These are phyloP conservation scores for Skeletonema potamos DNA, from an alignment of 108 stramenopile genomes.

Conservation along the genomic window DNA sequence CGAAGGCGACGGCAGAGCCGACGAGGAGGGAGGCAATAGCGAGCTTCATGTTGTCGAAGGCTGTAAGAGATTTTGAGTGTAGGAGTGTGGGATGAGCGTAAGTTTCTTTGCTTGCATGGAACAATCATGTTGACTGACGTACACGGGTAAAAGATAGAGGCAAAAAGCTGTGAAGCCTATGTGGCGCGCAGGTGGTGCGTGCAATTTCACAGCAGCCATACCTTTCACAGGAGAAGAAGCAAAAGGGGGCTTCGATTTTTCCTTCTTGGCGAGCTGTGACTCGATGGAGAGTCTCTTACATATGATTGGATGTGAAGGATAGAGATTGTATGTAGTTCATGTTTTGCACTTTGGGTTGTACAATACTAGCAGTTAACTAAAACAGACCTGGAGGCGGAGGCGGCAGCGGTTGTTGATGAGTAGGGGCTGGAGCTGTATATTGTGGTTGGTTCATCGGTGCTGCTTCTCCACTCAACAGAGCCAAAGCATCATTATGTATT, in stretches of 20 bases:
- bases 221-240: too few species aligned
- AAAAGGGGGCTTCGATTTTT: too few species aligned
- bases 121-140: neutral
- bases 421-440: constrained; percentile 18
- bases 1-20: constrained; percentile 45
- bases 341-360: neutral
- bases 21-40: constrained; percentile 34
- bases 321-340: too few species aligned
- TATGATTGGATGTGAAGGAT: too few species aligned
- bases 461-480: constrained; percentile 47
- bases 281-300: too few species aligned
- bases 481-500: constrained; percentile 77
- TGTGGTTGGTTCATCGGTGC: constrained; percentile 9
- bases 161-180: neutral
- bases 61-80: neutral
- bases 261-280: too few species aligned
- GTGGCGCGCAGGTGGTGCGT: neutral
- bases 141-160: neutral
- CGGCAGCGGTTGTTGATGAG: constrained; percentile 29
- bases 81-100: neutral
- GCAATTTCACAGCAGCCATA: too few species aligned
- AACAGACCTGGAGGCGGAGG: constrained; percentile 41
- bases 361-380: neutral
- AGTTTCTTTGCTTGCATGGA: neutral
- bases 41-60: constrained; percentile 31